These are phyloP conservation scores for Podila minutissima DNA, from an alignment of 192 early-diverging fungal species.

Conservation along the genomic window DNA sequence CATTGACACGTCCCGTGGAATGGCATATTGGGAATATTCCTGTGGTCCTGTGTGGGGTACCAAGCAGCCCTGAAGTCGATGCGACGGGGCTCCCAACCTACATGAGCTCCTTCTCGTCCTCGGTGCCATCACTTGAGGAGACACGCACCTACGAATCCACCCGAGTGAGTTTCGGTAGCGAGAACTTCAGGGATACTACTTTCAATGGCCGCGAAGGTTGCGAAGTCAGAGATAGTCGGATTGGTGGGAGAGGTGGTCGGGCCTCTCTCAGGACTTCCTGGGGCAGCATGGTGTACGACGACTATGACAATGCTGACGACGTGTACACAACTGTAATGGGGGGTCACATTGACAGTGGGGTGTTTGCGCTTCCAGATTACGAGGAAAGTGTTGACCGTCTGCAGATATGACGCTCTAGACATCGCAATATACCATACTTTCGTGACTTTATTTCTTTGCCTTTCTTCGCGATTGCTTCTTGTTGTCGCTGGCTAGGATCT, in stretches of 20 bases:
- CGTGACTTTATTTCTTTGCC: neutral
- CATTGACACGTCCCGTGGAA: neutral
- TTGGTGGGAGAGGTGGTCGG: neutral
- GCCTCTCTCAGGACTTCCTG: neutral
- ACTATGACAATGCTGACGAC: conserved; percentile 6
- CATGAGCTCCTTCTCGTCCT: conserved; percentile 24
- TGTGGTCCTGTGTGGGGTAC: conserved; percentile 9
- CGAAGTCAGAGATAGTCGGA: neutral
- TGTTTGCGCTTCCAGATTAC: conserved; percentile 4
- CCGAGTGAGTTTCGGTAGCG: neutral
- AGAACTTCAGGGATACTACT: neutral
- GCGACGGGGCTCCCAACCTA: conserved; percentile 14
- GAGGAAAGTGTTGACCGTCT: conserved; percentile 1
- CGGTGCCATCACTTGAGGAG: neutral
- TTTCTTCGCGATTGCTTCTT: conserved; percentile 36
- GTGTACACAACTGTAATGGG: conserved; percentile 2
- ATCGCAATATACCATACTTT: neutral
- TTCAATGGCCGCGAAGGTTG: neutral
- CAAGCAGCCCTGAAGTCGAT: conserved; percentile 2
- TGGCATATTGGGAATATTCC: conserved; percentile 20
- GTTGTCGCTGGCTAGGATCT: conserved; percentile 25
- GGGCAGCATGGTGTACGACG: neutral
- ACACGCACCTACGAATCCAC: conserved; percentile 9
- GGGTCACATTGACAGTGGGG: neutral
- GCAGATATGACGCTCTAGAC: neutral